Evolutionary conservation across 495 filamentous ascomycete species (phyloP).

Genomic region (Penicillium flavigenum): DNA sequence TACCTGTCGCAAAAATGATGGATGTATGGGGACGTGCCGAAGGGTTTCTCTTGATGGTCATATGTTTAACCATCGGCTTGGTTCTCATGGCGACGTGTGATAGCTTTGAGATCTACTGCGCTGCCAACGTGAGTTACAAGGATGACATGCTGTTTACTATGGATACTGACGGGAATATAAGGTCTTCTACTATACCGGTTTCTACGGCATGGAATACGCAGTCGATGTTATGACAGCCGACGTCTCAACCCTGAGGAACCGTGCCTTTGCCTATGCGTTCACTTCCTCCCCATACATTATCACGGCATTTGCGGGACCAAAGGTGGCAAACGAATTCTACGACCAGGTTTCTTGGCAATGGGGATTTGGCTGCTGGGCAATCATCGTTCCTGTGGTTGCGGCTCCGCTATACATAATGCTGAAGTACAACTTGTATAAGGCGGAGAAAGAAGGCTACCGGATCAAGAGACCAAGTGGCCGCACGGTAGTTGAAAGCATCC

Average conservation of each 20-base stretch:
- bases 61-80: slow-evolving; percentile 34
- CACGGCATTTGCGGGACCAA: slow-evolving; percentile 51
- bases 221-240: slow-evolving; percentile 57
- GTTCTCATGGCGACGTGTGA: slow-evolving; percentile 48
- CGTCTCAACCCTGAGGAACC: slow-evolving; percentile 54
- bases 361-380: slow-evolving; percentile 58
- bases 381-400: slow-evolving; percentile 52
- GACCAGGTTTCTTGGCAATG: slow-evolving; percentile 52
- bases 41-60: slow-evolving; percentile 44
- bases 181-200: slow-evolving; percentile 48
- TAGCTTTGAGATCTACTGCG: slow-evolving; percentile 43
- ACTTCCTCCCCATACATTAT: slow-evolving; percentile 56
- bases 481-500: slow-evolving; percentile 9
- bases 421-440: slow-evolving; percentile 50
- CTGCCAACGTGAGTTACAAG: slow-evolving; percentile 21
- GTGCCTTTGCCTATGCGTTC: slow-evolving; percentile 54
- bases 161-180: slow-evolving; percentile 9
- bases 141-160: too few relatives aligned
- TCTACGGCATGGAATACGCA: slow-evolving; percentile 51
- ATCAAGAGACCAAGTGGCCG: slow-evolving; percentile 27
- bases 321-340: slow-evolving; percentile 43
- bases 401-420: slow-evolving; percentile 44
- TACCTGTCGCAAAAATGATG: slow-evolving; percentile 63
- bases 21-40: slow-evolving; percentile 59
- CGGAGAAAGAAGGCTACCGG: slow-evolving; percentile 36